Percentiles rank a stretch among this genome's conserved stretches.
Conservation (phyloP, 352 stramenopile species). For the Pythium insidiosum region DNA sequence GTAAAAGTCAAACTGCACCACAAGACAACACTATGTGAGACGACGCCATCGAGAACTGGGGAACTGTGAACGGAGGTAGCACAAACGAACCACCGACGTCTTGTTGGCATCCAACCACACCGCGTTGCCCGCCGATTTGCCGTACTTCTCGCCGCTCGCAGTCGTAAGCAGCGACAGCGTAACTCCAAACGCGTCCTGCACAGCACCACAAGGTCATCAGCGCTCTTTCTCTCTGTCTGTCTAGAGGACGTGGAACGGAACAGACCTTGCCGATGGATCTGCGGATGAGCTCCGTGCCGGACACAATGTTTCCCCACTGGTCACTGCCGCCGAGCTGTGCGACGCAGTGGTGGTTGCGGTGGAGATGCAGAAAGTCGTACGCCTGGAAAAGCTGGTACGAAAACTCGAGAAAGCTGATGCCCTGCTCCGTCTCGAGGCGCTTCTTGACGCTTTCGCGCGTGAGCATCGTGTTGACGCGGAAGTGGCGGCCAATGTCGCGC, state of each 20-base stretch:
- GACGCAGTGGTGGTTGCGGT: slow-evolving; percentile 83
- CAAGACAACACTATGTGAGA: slow-evolving; percentile 2
- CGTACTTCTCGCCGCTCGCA: slow-evolving; percentile 97
- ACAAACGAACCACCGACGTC: slow-evolving; percentile 93
- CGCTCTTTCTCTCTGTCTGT: no score
- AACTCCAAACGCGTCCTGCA: slow-evolving; percentile 87
- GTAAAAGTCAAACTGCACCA: slow-evolving; percentile 88
- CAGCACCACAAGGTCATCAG: no score
- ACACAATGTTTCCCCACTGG: slow-evolving; percentile 99
- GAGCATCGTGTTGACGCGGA: slow-evolving; percentile 99
- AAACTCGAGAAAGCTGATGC: slow-evolving; percentile 99
- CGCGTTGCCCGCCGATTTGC: slow-evolving; percentile 97
- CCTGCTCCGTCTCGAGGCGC: slow-evolving; percentile 90
- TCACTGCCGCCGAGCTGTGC: slow-evolving; percentile 98
- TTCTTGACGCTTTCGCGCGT: slow-evolving; percentile 97
- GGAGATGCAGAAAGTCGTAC: slow-evolving; percentile 98
- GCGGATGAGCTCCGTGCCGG: slow-evolving; percentile 94
- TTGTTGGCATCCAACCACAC: slow-evolving; percentile 96
- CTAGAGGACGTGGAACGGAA: no score
- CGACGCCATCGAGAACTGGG: no score
- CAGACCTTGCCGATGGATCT: slow-evolving; percentile 67
- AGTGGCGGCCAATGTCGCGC: slow-evolving; percentile 93
- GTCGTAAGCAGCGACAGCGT: slow-evolving; percentile 97
- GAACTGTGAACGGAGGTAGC: no score
- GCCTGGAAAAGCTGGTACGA: slow-evolving; percentile 99